Evolutionary conservation across 73 alveolate genomes (phyloP).

Genomic region (Paramecium tetraurelia): DNA sequence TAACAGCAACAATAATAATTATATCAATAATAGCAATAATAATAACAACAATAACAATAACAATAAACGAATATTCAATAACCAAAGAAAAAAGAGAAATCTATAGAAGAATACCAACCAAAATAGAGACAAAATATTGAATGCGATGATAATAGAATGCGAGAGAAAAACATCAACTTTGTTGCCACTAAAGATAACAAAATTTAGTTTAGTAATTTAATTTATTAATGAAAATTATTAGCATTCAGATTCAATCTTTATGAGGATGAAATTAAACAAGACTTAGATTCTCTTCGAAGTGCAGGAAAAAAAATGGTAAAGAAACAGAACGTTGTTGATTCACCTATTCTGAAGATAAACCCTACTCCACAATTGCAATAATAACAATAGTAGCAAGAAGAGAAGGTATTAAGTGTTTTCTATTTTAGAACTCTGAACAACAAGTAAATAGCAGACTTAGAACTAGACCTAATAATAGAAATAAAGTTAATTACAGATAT

Average conservation of each 20-base stretch:
- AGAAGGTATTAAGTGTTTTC: neutral
- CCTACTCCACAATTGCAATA: neutral
- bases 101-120: neutral
- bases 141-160: neutral
- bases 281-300: neutral
- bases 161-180: slow-evolving; percentile 30
- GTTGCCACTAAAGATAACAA: slow-evolving; percentile 44
- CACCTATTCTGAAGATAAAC: neutral
- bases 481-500: slow-evolving; percentile 19
- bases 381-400: neutral
- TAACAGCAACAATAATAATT: no score
- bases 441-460: neutral
- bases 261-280: slow-evolving; percentile 36
- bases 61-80: neutral
- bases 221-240: neutral
- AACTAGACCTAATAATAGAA: slow-evolving; percentile 11
- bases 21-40: no score
- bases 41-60: no score
- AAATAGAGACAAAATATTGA: neutral
- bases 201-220: neutral
- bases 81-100: neutral
- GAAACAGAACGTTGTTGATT: neutral
- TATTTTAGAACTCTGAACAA: neutral
- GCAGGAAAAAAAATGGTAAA: neutral
- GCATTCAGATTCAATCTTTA: slow-evolving; percentile 33